Percentiles rank a stretch among this genome's conserved stretches.
phyloP scores from a whole-genome alignment of 2,329 filamentous ascomycete species.

The Simplicillium sp. region DNA sequence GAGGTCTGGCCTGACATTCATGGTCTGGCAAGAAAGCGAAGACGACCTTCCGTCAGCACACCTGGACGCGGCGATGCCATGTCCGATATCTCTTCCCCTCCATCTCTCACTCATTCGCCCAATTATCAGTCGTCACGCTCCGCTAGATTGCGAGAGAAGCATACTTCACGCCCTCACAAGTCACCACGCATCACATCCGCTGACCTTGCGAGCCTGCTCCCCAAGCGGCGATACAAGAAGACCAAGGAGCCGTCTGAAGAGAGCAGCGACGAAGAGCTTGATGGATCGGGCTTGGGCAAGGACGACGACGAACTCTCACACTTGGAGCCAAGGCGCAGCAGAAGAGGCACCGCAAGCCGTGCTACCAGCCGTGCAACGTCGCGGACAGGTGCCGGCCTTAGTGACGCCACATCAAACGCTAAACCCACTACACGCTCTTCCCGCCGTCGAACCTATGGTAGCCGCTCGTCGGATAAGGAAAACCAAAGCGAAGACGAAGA shows the following conservation, averaged over 20 bases:
- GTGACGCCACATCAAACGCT: conserved; percentile 9
- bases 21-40: conserved; percentile 36
- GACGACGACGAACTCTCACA: conserved; percentile 50
- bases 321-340: conserved; percentile 22
- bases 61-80: conserved; percentile 24
- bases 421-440: conserved; percentile 8
- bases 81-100: conserved; percentile 54
- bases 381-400: conserved; percentile 3
- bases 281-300: conserved; percentile 35
- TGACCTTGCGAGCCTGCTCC: conserved; percentile 43
- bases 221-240: conserved; percentile 37
- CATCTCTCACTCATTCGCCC: conserved; percentile 57
- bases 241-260: conserved; percentile 28
- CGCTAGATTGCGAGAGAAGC: conserved; percentile 19
- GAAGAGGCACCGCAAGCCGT: conserved; percentile 9
- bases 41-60: conserved; percentile 25
- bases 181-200: conserved; percentile 40
- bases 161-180: conserved; percentile 19
- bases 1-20: conserved; percentile 43
- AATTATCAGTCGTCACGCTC: conserved; percentile 31
- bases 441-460: conserved; percentile 28
- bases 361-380: not conserved
- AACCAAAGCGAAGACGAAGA: conserved; percentile 32
- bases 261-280: conserved; percentile 37
- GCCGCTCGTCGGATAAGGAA: conserved; percentile 47